These are phyloP conservation scores for Malus hybrid DNA, from an alignment of 331 rosid species.

Conservation along the genomic window DNA sequence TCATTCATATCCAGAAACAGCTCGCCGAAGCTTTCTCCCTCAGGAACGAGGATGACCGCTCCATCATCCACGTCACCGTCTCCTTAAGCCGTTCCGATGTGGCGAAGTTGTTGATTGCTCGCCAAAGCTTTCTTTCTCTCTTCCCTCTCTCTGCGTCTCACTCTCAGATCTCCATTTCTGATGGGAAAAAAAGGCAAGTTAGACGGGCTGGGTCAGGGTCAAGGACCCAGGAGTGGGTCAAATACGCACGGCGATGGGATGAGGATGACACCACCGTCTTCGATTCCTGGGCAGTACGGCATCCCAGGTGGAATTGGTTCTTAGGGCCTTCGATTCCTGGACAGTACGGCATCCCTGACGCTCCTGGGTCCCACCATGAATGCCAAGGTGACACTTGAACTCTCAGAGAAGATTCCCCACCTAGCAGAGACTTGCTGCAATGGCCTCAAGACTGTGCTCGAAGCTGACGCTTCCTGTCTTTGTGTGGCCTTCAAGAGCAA, in stretches of 20 bases:
- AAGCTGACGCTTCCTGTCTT: slow-evolving; percentile 54
- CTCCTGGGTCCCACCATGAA: too few relatives aligned
- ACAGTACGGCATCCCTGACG: too few relatives aligned
- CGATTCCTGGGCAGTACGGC: slow-evolving; percentile 50
- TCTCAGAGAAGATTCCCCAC: too few relatives aligned
- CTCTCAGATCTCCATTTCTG: background rate
- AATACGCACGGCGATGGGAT: slow-evolving; percentile 51
- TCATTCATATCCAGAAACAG: too few relatives aligned
- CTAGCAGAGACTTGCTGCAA: slow-evolving; percentile 46
- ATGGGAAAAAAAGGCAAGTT: slow-evolving; percentile 74
- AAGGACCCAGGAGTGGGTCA: slow-evolving; percentile 23
- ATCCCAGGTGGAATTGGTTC: slow-evolving; percentile 52
- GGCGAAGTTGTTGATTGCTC: too few relatives aligned
- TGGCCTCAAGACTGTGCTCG: slow-evolving; percentile 55
- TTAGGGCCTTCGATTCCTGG: slow-evolving; percentile 17
- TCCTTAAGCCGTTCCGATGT: too few relatives aligned
- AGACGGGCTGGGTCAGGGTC: slow-evolving; percentile 37
- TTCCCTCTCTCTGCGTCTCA: too few relatives aligned
- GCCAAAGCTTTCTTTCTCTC: too few relatives aligned
- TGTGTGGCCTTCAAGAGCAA: slow-evolving; percentile 63
- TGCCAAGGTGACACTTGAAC: too few relatives aligned
- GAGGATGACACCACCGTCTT: slow-evolving; percentile 35
- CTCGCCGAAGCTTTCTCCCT: too few relatives aligned
- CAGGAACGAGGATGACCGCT: too few relatives aligned
- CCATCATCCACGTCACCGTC: too few relatives aligned